A percentile compares a stretch with the other conserved stretches of the same genome.
phyloP scores from a whole-genome alignment of 495 filamentous ascomycete genomes.

The Xylaria venustula region DNA sequence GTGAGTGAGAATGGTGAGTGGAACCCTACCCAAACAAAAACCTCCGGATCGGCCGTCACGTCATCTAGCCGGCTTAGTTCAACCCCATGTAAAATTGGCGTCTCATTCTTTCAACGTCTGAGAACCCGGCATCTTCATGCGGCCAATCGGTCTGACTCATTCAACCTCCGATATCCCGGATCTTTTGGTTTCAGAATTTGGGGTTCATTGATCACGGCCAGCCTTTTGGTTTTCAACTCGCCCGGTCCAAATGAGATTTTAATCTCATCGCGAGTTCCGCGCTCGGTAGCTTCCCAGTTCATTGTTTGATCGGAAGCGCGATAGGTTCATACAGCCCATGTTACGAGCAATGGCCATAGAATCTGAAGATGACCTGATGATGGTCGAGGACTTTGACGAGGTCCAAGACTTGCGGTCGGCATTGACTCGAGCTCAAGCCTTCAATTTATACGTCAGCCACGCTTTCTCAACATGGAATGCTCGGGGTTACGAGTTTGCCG shows the following conservation, averaged over 20 bases:
- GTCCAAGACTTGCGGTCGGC: neutral
- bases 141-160: constrained; percentile 6
- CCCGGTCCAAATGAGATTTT: no score
- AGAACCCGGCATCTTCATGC: neutral
- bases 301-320: no score
- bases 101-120: no score
- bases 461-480: constrained; percentile 37
- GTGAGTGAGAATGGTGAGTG: neutral
- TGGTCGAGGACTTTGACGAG: neutral
- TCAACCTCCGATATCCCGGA: neutral
- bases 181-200: neutral
- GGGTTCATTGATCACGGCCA: neutral
- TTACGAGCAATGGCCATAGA: neutral
- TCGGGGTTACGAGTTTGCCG: constrained; percentile 38
- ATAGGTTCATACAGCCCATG: neutral
- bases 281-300: no score
- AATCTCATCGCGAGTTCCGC: no score
- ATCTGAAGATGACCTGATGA: neutral
- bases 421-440: constrained; percentile 32
- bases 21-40: neutral
- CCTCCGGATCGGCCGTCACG: neutral
- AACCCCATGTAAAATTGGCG: neutral
- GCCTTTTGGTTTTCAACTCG: no score
- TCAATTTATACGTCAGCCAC: constrained; percentile 54
- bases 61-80: neutral